Evolutionary conservation across 192 early-diverging fungal species (phyloP).

Genomic region (Spinellus fusiger): DNA sequence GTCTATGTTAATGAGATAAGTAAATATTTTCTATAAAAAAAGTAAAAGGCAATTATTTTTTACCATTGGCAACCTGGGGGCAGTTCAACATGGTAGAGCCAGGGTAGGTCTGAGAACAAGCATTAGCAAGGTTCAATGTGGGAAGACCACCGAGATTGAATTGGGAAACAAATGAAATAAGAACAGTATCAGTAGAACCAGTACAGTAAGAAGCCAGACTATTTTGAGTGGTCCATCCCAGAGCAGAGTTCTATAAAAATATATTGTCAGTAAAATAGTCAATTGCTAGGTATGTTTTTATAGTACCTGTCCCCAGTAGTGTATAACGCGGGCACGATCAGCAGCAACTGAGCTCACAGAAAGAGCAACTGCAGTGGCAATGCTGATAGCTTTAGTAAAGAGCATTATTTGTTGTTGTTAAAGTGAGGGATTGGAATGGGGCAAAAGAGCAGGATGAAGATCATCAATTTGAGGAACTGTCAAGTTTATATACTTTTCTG

Average conservation of each 20-base stretch:
- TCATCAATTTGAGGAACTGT: too few species aligned
- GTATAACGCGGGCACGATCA: too few species aligned
- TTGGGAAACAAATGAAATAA: conserved; percentile 53
- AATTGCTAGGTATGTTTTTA: not conserved
- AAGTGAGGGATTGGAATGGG: too few species aligned
- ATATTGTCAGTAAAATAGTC: not conserved
- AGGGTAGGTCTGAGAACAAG: conserved; percentile 48
- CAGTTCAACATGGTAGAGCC: conserved; percentile 63
- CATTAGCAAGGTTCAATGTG: conserved; percentile 61
- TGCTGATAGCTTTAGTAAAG: too few species aligned
- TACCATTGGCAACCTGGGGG: conserved; percentile 48
- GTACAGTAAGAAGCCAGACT: conserved; percentile 54
- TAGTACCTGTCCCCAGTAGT: conserved; percentile 12
- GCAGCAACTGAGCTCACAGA: too few species aligned
- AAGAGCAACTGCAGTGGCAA: too few species aligned
- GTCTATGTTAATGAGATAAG: conserved; percentile 26
- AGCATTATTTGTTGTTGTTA: too few species aligned
- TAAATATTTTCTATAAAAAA: not conserved
- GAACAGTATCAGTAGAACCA: conserved; percentile 43
- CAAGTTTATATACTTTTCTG: too few species aligned
- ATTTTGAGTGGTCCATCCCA: conserved; percentile 5
- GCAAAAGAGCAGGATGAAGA: too few species aligned
- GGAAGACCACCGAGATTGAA: conserved; percentile 59
- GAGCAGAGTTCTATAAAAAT: conserved; percentile 21
- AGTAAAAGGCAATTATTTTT: not conserved